Percentiles rank a stretch among this genome's conserved stretches.
These are phyloP conservation scores for Ophiostoma himal-ulmi DNA, from an alignment of 2,329 filamentous ascomycete species.

Conservation along the genomic window DNA sequence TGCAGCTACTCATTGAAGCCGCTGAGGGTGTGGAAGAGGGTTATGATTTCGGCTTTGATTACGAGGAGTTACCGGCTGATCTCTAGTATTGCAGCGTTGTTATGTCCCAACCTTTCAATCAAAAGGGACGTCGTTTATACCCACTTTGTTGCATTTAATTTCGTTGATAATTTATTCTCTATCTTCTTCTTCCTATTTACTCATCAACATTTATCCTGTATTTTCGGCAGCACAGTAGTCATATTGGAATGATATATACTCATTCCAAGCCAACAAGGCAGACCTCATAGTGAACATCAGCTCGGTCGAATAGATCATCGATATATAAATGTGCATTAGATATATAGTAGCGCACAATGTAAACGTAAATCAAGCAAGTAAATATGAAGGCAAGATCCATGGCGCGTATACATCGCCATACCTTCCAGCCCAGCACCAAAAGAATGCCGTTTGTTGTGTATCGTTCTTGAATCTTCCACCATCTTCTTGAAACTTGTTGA, in stretches of 20 bases:
- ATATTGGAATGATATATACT: not conserved
- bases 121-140: not conserved
- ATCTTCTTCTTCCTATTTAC: not conserved
- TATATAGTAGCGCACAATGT: not conserved
- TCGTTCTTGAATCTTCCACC: not conserved
- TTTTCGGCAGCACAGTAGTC: not conserved
- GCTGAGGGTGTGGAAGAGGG: not conserved
- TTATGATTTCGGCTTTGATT: conserved; percentile 26
- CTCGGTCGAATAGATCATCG: not conserved
- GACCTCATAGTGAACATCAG: no score
- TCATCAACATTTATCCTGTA: not conserved
- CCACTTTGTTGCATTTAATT: not conserved
- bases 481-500: not conserved
- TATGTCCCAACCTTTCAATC: not conserved
- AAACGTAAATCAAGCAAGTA: not conserved
- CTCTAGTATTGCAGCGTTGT: not conserved
- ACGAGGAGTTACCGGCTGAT: conserved; percentile 26
- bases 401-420: not conserved
- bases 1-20: conserved; percentile 15
- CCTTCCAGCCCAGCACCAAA: not conserved
- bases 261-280: not conserved
- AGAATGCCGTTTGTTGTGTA: not conserved
- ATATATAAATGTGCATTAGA: not conserved
- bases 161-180: not conserved
- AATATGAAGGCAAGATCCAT: not conserved